These are phyloP conservation scores for Cryptosporidium sp. DNA, from an alignment of 169 alveolate species.

Conservation along the genomic window DNA sequence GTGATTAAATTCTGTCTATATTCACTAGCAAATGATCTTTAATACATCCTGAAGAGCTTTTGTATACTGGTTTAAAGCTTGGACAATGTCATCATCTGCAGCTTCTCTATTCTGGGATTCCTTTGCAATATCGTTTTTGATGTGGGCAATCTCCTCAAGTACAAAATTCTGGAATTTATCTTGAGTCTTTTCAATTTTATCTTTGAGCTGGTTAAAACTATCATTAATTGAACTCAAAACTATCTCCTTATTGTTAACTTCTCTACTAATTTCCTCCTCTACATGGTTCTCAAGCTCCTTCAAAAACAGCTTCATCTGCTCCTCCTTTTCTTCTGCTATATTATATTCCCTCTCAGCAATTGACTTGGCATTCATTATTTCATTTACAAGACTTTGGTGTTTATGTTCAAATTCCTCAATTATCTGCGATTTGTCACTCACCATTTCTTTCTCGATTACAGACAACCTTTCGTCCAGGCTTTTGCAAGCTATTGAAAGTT, in stretches of 20 bases:
- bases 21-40: constrained; percentile 76
- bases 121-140: constrained; percentile 84
- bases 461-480: constrained; percentile 57
- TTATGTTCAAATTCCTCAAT: constrained; percentile 57
- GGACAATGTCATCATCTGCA: constrained; percentile 92
- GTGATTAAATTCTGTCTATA: background rate
- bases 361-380: constrained; percentile 61
- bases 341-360: constrained; percentile 72
- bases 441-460: constrained; percentile 54
- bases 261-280: constrained; percentile 49
- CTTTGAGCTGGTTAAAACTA: constrained; percentile 35
- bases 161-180: constrained; percentile 82
- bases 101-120: constrained; percentile 89
- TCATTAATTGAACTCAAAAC: constrained; percentile 17
- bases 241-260: constrained; percentile 32
- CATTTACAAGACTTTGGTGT: constrained; percentile 57
- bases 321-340: constrained; percentile 71
- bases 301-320: constrained; percentile 49
- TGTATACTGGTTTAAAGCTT: constrained; percentile 90
- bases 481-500: constrained; percentile 71
- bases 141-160: constrained; percentile 83
- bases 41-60: constrained; percentile 86
- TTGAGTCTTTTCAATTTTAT: constrained; percentile 66
- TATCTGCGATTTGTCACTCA: constrained; percentile 42
- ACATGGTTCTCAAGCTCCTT: constrained; percentile 62